Evolutionary conservation across 495 filamentous ascomycete species (phyloP), one percentile per base, ranked within the genome.

Genomic region (Neurospora tetraspora): DNA sequence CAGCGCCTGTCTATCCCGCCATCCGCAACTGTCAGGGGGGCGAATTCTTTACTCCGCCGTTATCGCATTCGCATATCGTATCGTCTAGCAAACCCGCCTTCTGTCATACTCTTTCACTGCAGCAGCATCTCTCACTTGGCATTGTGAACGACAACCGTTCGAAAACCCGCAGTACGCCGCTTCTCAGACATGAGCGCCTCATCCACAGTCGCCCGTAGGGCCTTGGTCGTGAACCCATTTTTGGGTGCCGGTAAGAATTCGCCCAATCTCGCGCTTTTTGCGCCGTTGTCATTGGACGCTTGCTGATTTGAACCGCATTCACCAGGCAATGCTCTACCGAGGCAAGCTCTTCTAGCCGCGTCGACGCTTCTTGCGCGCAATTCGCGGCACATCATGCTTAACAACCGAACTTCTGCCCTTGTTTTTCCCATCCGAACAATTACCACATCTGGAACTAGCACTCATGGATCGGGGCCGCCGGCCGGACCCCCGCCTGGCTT

Each of bases 401-500:
- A 90, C 69, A 81, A 90, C 69, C 85, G 87, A 27, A 89, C 89
- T 10, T 83, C 90, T 65, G 91, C 89, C 11, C 88, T 93, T 70
- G 83, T 92, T 72, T 87, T 93, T 38, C 89, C 90, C 40, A 80
- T 83, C 77, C 87, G 90, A 74, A 84, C 81, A 75, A 88, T 92
- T 78, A 86, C 89, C 23, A 98, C 96, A 70, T 89, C 90, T 45
- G 88, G 89, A 20, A 89, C 88, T 37, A 83, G 86, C 39, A 84
- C 87, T 69, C 82, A 84, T 73, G 76, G 80, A 43, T 73, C 76
- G 71, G 84, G 86, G 42, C 83, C 82, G 20, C 80, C 86, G 31
- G 84, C 83, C 61, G 91, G 89, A 20, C 96, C 96, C 40, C 95
- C 96, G 68, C 96, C 96, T 11, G 96, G 96, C 10, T 99, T 98